Evolutionary conservation across 2,329 filamentous ascomycete genomes (phyloP).

Genomic region (Coniosporium tulheliwenetii): DNA sequence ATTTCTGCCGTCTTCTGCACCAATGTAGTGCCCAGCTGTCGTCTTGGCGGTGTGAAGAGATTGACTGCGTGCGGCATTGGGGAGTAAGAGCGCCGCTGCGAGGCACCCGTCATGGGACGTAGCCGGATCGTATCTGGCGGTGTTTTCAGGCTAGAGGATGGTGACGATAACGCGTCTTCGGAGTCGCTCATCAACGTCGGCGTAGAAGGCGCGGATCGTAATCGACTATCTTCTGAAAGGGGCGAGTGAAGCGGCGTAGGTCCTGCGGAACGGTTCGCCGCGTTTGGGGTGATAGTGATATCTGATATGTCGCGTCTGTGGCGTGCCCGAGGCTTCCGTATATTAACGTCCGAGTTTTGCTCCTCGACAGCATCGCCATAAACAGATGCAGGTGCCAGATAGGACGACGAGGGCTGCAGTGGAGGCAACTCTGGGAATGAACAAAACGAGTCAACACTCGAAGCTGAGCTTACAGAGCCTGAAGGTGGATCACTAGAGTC

Average conservation of each 20-base stretch:
- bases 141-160: too few relatives aligned
- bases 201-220: conserved; percentile 20
- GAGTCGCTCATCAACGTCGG: conserved; percentile 28
- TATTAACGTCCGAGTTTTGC: not conserved
- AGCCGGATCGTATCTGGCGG: too few relatives aligned
- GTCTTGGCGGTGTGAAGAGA: too few relatives aligned
- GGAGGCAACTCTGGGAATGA: conserved; percentile 13
- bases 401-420: conserved; percentile 7
- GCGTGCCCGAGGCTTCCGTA: not conserved
- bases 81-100: too few relatives aligned
- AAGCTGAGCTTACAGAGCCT: conserved; percentile 10
- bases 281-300: conserved; percentile 2
- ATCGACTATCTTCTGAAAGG: conserved; percentile 2
- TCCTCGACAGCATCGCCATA: conserved; percentile 6
- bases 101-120: too few relatives aligned
- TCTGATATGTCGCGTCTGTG: conserved; percentile 15
- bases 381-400: conserved; percentile 7
- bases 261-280: conserved; percentile 1
- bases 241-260: conserved; percentile 1
- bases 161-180: conserved; percentile 19
- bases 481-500: too few relatives aligned
- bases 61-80: too few relatives aligned
- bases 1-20: conserved; percentile 65
- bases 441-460: conserved; percentile 27
- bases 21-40: conserved; percentile 21